Percentiles rank a stretch among this genome's conserved stretches.
Conservation (phyloP, 805 yeast species). For the Candida broadrunensis region DNA sequence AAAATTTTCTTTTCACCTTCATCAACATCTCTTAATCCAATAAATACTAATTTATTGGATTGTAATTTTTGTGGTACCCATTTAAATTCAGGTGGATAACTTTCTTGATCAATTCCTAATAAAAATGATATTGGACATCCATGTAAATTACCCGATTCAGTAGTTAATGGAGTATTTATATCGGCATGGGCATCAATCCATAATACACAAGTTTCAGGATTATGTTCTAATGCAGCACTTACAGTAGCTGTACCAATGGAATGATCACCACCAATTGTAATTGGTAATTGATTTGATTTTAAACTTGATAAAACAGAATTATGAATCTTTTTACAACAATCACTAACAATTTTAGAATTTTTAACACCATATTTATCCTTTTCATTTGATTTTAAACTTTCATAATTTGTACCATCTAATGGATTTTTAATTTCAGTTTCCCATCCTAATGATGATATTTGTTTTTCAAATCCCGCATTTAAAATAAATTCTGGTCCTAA, state of each 20-base stretch:
- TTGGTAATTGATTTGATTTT: constrained; percentile 52
- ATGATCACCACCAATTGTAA: constrained; percentile 96
- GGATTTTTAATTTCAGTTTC: constrained; percentile 51
- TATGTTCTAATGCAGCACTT: constrained; percentile 70
- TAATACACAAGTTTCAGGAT: constrained; percentile 84
- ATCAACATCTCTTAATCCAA: constrained; percentile 93
- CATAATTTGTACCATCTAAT: constrained; percentile 46
- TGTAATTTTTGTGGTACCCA: constrained; percentile 78
- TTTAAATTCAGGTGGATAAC: constrained; percentile 67
- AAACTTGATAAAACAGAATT: constrained; percentile 56
- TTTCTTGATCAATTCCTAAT: constrained; percentile 69
- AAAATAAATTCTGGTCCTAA: constrained; percentile 84
- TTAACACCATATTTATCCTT: constrained; percentile 54
- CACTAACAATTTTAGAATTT: constrained; percentile 75
- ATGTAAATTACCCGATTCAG: constrained; percentile 88
- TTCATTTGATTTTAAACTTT: constrained; percentile 40
- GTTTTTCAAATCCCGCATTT: constrained; percentile 64
- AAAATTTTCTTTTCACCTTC: constrained; percentile 76
- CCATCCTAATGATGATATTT: constrained; percentile 75
- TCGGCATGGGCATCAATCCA: constrained; percentile 99
- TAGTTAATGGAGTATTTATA: constrained; percentile 80
- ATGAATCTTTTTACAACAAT: constrained; percentile 63
- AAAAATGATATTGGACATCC: constrained; percentile 95
- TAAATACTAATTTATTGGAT: constrained; percentile 76
- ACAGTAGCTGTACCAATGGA: constrained; percentile 94